A percentile compares a stretch with the other conserved stretches of the same genome.
These are phyloP conservation scores for Dillenia suffruticosa DNA, from an alignment of 164 flowering plant genomes.

Conservation along the genomic window DNA sequence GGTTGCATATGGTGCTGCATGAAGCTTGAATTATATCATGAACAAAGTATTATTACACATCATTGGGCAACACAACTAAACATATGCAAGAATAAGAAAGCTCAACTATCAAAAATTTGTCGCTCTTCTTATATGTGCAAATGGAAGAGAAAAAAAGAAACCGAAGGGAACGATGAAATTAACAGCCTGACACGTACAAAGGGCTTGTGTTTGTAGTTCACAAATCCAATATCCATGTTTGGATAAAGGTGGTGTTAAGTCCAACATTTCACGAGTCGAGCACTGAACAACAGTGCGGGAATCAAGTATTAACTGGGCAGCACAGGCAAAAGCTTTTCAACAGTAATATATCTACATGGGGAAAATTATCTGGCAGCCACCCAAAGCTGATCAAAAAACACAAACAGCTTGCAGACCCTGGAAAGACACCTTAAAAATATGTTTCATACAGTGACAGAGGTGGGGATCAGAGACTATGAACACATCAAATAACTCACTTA, in stretches of 20 bases:
- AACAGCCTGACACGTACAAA: too few species aligned
- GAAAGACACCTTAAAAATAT: constrained; percentile 19
- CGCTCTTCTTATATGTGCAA: constrained; percentile 6
- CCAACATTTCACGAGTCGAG: constrained; percentile 2
- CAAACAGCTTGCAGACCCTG: constrained; percentile 20
- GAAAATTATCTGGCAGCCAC: constrained; percentile 19
- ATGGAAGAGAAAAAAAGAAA: constrained; percentile 2
- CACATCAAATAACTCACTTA: constrained; percentile 28
- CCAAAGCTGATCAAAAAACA: constrained; percentile 24
- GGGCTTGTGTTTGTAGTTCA: constrained; percentile 13
- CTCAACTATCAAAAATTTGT: constrained; percentile 9
- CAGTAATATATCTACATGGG: constrained; percentile 37
- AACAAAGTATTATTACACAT: too few species aligned
- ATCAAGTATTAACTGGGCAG: constrained; percentile 14
- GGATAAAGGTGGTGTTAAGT: not conserved
- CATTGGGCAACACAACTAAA: too few species aligned
- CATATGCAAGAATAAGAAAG: not conserved
- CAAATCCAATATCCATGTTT: constrained; percentile 4
- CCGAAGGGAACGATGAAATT: too few species aligned
- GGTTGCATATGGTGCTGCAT: too few species aligned
- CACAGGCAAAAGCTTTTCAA: constrained; percentile 22
- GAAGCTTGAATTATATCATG: too few species aligned
- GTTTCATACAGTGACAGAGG: constrained; percentile 19
- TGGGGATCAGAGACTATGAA: constrained; percentile 27
- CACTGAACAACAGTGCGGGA: constrained; percentile 11